Base-by-base conservation (phyloP, 192 early-diverging fungal species). In the Coemansia sp. region DNA sequence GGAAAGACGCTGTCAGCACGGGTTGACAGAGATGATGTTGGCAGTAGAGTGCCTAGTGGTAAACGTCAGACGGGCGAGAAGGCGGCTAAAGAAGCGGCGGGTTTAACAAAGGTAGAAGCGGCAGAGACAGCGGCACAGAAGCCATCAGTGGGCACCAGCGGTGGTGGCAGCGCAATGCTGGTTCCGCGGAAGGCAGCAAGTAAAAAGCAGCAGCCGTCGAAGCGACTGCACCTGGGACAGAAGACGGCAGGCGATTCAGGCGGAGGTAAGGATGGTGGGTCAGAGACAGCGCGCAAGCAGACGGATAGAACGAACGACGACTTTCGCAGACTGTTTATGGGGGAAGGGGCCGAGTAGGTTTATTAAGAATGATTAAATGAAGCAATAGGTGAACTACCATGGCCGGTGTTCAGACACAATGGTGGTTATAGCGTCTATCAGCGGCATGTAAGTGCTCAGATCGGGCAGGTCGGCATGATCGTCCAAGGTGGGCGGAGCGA, bases 291-390 rank as follows among this genome's bases (percentile, higher is more conserved):
- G 8, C 27, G 12, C 45, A 22, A 47, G 42, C 4, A 43, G 13
- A 43, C 13, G 17, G 42, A 47, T 40, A 17, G 22, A 42, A 45
- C 66, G 18, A 75, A 75, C 22, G 66, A 46, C 9, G 66, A 75
- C 46, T 75, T 75, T 53, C 72, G 72, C 54, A 47, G 55, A 37
- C 34, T 69, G 19, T 75, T 57, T 38, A 4, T 50, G 23, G 49
- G 27, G 15, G 15, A 21, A 18, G n/a, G 15, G 9, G 15, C 9
- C n/a, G 30, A 42, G 12, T 42, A 42, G 12, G 17, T n/a, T n/a
- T 17, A 42, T 42, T 42, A 9, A 9, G 41, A 3, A 17, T n/a
- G 50, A 53, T n/a, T 37, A 23, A 27, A 53, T n/a, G 34, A 24
- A 53, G 17, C 14, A 3, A 42, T 15, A n/a, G n/a, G 22, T 19